Evolutionary conservation across 306 rosid species (phyloP).

Genomic region (Trifolium fragiferum): DNA sequence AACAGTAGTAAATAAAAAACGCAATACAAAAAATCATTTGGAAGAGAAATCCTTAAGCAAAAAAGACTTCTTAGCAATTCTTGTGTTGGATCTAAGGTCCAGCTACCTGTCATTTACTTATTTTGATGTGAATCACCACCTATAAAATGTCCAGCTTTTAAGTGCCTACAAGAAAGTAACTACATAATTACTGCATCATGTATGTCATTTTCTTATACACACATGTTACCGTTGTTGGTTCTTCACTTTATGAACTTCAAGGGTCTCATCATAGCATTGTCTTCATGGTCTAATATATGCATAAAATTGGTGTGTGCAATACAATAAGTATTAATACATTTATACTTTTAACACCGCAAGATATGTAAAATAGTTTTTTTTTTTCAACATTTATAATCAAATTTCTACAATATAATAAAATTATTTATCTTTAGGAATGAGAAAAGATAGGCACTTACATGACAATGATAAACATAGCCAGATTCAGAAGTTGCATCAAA

Average conservation of each 20-base stretch:
- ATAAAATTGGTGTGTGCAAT: neutral
- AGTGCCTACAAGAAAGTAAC: neutral
- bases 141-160: neutral
- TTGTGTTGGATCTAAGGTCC: no score
- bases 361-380: no score
- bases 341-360: neutral
- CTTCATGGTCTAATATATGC: conserved; percentile 90
- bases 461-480: conserved; percentile 86
- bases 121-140: neutral
- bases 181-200: no score
- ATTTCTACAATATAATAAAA: no score
- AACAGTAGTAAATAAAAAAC: no score
- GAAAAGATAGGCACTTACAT: conserved; percentile 53
- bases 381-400: no score
- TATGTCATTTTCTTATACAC: neutral
- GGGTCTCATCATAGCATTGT: conserved; percentile 93
- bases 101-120: no score
- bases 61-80: no score
- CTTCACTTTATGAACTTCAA: conserved; percentile 56
- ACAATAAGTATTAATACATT: neutral
- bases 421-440: neutral
- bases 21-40: no score
- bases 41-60: no score
- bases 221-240: no score
- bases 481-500: conserved; percentile 71